A percentile compares a stretch with the other conserved stretches of the same genome.
These are phyloP conservation scores for Penicillium lividum DNA, from an alignment of 495 filamentous ascomycete genomes.

Conservation along the genomic window DNA sequence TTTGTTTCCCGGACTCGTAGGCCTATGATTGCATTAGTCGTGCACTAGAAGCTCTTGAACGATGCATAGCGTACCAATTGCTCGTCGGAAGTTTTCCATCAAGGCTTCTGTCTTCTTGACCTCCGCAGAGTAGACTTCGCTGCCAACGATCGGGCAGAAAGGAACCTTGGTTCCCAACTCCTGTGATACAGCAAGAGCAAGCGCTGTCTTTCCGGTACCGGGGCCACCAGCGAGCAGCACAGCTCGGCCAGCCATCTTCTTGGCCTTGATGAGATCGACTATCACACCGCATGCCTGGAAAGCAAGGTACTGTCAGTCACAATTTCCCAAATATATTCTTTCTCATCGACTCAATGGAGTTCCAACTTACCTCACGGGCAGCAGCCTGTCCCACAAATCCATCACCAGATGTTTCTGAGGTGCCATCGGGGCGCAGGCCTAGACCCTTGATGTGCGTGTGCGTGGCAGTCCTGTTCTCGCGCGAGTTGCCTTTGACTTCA, in stretches of 20 bases:
- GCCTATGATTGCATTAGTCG: conserved; percentile 43
- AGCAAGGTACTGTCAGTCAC: conserved; percentile 5
- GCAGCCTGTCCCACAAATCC: conserved; percentile 88
- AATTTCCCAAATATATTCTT: neutral
- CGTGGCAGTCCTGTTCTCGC: conserved; percentile 92
- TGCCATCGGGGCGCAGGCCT: conserved; percentile 78
- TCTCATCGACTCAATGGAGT: conserved; percentile 5
- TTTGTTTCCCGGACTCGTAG: conserved; percentile 95
- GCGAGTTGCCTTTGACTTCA: conserved; percentile 92
- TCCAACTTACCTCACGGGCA: conserved; percentile 72
- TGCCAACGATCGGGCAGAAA: conserved; percentile 95
- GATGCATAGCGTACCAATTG: conserved; percentile 65
- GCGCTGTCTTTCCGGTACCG: conserved; percentile 94
- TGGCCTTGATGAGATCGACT: conserved; percentile 88
- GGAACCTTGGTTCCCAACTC: conserved; percentile 97
- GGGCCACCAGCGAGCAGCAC: conserved; percentile 90
- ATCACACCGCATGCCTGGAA: conserved; percentile 81
- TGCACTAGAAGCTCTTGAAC: neutral
- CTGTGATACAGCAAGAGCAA: conserved; percentile 90
- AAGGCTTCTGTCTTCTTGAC: conserved; percentile 98
- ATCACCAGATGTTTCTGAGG: conserved; percentile 70
- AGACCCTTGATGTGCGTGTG: conserved; percentile 97
- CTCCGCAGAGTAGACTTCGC: conserved; percentile 94
- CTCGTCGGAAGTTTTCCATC: conserved; percentile 97
- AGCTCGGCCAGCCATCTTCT: conserved; percentile 96